Base-by-base conservation (phyloP, 2,329 filamentous ascomycete genomes). In the Sporothrix inflata region DNA sequence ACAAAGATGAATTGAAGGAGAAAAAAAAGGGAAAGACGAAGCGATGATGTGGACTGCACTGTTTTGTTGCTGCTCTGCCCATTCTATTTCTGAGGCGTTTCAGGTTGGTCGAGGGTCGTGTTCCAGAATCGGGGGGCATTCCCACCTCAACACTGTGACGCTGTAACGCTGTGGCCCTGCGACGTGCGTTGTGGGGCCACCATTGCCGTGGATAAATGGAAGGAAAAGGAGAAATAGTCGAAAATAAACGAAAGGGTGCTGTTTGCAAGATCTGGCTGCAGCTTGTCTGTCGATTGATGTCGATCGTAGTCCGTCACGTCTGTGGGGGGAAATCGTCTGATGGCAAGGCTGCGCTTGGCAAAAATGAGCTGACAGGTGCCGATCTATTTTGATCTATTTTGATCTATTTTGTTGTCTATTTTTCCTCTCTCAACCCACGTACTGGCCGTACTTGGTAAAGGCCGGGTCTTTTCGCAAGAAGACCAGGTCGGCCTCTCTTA, bases 401-500 rank as follows among this genome's bases (percentile, higher is more conserved):
- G 16, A 49, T 61, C 11, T 2, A n/a, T 61, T 21, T n/a, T n/a
- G 16, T 38, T n/a, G 40, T n/a, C 19, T 9, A n/a, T 2, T n/a
- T 38, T 57, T 3, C 14, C 3, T 57, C 30, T 38, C 6, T 27
- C 16, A 65, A 27, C 60, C 60, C n/a, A 65, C 60, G 21, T 65
- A 65, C 60, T 65, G n/a, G 1, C 19, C 60, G 40, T 65, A 45
- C 38, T 27, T 45, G 38, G 38, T 19, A 45, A 65, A 65, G n/a
- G 6, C 60, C 1, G 38, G 60, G 60, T 65, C 60, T 12, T 11
- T 1, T 12, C 1, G 7, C 19, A 65, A 1, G 4, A 16, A 14
- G 3, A 11, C 40, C 60, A 65, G n/a, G 27, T 74, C 73, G 7
- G 53, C 51, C n/a, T 51, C 69, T 11, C 66, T 27, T 19, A 74